Evolutionary conservation across 805 yeast species (phyloP), one percentile per base, ranked within the genome.

Genomic region (Yarrowia yakushimensis): DNA sequence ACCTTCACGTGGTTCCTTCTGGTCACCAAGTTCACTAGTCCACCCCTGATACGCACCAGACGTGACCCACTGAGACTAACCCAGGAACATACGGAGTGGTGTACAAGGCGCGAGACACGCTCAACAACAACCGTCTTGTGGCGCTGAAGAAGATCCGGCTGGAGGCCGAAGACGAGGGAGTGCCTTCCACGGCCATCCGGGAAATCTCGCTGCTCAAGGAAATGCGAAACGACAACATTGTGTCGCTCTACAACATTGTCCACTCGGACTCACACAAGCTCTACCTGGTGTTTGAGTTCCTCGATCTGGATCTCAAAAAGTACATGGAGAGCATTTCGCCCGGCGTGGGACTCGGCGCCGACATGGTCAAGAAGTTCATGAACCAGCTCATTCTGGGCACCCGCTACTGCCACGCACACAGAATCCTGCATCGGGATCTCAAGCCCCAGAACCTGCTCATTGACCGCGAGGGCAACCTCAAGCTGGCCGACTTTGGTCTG

Each of bases 161-260:
- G 60, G 99, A 94, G 73, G 90, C 96, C 20, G 99, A 94, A 74
- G 96, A 90, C 74, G 99, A 94, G 74, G 99, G 99, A 18, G 97
- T 96, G 22, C 99, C 99, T 1, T 91, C 97, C 1, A 94, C 99
- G 0, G 98, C 99, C 15, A 94, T 94, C 63, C 82, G 99, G 69
- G 99, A 94, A 73, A 94, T 94, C 68, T 93, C 98, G 1, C 80
- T 94, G 55, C 81, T 94, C 74, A 93, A 94, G 73, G 99, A 94
- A 73, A 81, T 94, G 81, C 84, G 90, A 67, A 97, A 94, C 76
- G 96, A 90, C 65, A 91, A 93, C 74, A 92, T 93, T 60, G 97
- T 94, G 27, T 80, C 96, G 55, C 79, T 94, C 41, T 90, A 86
- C 74, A 97, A 94, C 75, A 96, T 94, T 67, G 96, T 94, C 65